phyloP scores from a whole-genome alignment of 2,329 filamentous ascomycete species.

The Xylariaceae sp. region DNA sequence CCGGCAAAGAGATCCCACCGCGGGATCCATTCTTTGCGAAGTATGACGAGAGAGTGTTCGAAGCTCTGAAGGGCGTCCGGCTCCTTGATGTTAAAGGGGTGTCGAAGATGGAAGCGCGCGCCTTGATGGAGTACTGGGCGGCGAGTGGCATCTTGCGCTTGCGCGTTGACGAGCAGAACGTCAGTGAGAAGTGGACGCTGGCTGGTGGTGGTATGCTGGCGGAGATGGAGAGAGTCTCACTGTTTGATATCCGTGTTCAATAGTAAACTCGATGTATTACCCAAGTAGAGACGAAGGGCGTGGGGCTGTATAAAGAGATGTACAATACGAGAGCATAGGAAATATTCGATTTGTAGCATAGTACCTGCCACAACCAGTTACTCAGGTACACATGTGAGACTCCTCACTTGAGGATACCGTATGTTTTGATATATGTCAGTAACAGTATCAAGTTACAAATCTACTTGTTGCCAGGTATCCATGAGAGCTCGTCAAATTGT shows the following conservation, averaged over 20 bases:
- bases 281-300: neutral
- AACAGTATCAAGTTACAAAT: no score
- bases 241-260: constrained; percentile 29
- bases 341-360: neutral
- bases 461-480: no score
- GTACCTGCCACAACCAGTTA: no score
- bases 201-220: constrained; percentile 78
- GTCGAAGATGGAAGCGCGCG: constrained; percentile 68
- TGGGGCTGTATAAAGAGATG: neutral
- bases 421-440: no score
- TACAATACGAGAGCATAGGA: neutral
- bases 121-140: constrained; percentile 90
- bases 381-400: no score
- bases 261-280: neutral
- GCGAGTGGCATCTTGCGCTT: constrained; percentile 74
- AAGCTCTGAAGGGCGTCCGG: constrained; percentile 44
- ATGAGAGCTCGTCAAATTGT: no score
- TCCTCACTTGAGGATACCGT: no score
- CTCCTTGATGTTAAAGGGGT: constrained; percentile 62
- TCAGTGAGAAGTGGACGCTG: constrained; percentile 80
- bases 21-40: constrained; percentile 50
- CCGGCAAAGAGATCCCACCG: constrained; percentile 27
- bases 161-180: constrained; percentile 63
- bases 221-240: constrained; percentile 67
- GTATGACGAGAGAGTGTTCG: constrained; percentile 55